These are phyloP conservation scores for Anthostomella pinea DNA, from an alignment of 2,329 filamentous ascomycete species.

Conservation along the genomic window DNA sequence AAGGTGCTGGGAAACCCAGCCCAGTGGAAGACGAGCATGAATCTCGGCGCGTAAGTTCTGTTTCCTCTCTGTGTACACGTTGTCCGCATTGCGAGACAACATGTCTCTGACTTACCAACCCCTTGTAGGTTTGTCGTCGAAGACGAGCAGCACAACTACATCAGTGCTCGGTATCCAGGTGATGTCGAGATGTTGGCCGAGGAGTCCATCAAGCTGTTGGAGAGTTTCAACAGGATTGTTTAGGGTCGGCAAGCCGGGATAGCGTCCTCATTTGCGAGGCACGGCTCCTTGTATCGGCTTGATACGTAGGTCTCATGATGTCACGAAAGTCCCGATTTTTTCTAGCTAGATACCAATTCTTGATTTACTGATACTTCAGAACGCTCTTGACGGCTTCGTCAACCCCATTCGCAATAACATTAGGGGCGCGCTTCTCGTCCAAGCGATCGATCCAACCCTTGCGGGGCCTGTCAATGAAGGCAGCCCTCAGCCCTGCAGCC, in stretches of 20 bases:
- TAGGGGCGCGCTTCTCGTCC: conserved; percentile 48
- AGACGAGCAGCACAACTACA: conserved; percentile 47
- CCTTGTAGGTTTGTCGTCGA: conserved; percentile 44
- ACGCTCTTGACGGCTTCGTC: conserved; percentile 52
- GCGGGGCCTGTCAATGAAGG: conserved; percentile 63
- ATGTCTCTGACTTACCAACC: conserved; percentile 7
- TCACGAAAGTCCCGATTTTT: conserved; percentile 9
- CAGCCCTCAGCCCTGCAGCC: conserved; percentile 58
- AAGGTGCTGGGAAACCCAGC: conserved; percentile 40
- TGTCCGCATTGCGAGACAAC: conserved; percentile 1
- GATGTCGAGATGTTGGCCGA: conserved; percentile 43
- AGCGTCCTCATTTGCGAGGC: not conserved
- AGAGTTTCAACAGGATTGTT: conserved; percentile 30
- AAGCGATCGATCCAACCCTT: conserved; percentile 65
- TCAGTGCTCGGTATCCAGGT: conserved; percentile 45
- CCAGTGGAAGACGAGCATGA: conserved; percentile 45
- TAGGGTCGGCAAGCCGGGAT: too few relatives aligned
- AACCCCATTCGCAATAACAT: conserved; percentile 51
- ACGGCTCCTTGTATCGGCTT: not conserved
- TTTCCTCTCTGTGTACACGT: not conserved
- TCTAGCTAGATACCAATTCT: conserved; percentile 5
- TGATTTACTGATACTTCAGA: conserved; percentile 13
- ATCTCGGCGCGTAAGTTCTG: conserved; percentile 39
- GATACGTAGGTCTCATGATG: conserved; percentile 3
- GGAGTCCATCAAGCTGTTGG: conserved; percentile 39